Evolutionary conservation across 495 filamentous ascomycete genomes (phyloP), one percentile per base, ranked within the genome.

Genomic region (Tuber borchii): DNA sequence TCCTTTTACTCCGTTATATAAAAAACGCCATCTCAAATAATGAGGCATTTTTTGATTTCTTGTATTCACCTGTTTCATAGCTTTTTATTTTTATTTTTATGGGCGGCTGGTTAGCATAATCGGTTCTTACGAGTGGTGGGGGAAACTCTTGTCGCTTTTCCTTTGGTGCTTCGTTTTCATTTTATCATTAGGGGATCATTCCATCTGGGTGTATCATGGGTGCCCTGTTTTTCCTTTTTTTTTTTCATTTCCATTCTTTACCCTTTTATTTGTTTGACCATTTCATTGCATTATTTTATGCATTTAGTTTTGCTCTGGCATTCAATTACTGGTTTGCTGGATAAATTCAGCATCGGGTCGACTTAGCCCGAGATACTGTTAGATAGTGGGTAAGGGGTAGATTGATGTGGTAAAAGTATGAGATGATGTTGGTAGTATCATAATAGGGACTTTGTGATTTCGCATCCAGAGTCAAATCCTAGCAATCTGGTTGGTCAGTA

Each of bases 131-230:
- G 68, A 42, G 72, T 37, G 56, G n/a, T 71, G 26, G 72, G 44
- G 51, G 43, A 71, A 34, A 19, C 19, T 71, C 56, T 68, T 68
- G 51, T 71, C 65, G 26, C 56, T 74, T 74, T 74, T 68, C 37
- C 65, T 65, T 40, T 31, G 37, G 56, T 46, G 44, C 42, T 43
- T 74, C 39, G 9, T 40, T 71, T 73, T 39, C 42, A 42, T 74
- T 70, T 43, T 42, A 74, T 39, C 56, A 74, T 43, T 74, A 74
- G 31, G 72, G 51, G 20, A 16, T 76, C 69, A 43, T 61, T 76
- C 43, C 74, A 34, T 65, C 56, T 31, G 56, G 56, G 56, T 65
- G 34, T 65, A 65, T 65, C 56, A 65, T 26, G 19, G 56, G 40
- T 61, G 61, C 71, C 34, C 26, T 65, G 20, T 76, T 65, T 69